phyloP scores from a whole-genome alignment of 2,329 filamentous ascomycete genomes.

The Hyphodiscus sp. region DNA sequence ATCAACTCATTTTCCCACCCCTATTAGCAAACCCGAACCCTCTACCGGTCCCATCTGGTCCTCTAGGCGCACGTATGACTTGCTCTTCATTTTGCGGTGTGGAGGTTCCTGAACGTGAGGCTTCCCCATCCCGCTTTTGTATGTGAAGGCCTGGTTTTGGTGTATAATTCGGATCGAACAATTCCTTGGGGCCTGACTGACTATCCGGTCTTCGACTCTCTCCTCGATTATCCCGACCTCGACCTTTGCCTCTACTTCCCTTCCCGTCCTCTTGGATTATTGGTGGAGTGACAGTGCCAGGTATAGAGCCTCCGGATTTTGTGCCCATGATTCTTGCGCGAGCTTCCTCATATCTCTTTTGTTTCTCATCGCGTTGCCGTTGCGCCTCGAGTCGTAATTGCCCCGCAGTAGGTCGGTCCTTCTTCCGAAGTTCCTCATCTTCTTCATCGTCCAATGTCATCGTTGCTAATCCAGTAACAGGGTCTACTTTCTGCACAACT shows the following conservation, averaged over 20 bases:
- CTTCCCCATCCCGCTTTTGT: slow-evolving; percentile 38
- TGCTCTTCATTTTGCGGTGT: slow-evolving; percentile 55
- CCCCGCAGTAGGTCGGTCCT: slow-evolving; percentile 61
- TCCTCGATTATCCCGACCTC: slow-evolving; percentile 33
- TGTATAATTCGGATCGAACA: slow-evolving; percentile 72
- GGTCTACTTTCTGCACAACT: slow-evolving; percentile 50
- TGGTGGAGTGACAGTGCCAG: slow-evolving; percentile 57
- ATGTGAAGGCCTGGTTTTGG: slow-evolving; percentile 52
- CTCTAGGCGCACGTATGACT: slow-evolving; percentile 66
- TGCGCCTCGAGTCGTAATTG: slow-evolving; percentile 74
- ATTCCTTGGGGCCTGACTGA: slow-evolving; percentile 43
- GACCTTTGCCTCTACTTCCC: slow-evolving; percentile 43
- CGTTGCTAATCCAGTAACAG: slow-evolving; percentile 41
- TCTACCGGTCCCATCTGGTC: slow-evolving; percentile 69
- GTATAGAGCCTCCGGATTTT: slow-evolving; percentile 53
- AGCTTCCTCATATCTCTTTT: slow-evolving; percentile 82
- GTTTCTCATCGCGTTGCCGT: slow-evolving; percentile 79
- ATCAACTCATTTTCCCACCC: slow-evolving; percentile 47
- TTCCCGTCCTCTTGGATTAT: slow-evolving; percentile 40
- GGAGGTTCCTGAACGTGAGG: slow-evolving; percentile 35
- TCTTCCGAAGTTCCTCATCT: slow-evolving; percentile 57
- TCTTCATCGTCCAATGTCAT: slow-evolving; percentile 50
- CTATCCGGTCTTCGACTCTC: slow-evolving; percentile 30
- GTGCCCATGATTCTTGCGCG: slow-evolving; percentile 78
- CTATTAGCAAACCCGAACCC: slow-evolving; percentile 70